Evolutionary conservation across 805 yeast species (phyloP).

Genomic region (Saturnispora quitensis): DNA sequence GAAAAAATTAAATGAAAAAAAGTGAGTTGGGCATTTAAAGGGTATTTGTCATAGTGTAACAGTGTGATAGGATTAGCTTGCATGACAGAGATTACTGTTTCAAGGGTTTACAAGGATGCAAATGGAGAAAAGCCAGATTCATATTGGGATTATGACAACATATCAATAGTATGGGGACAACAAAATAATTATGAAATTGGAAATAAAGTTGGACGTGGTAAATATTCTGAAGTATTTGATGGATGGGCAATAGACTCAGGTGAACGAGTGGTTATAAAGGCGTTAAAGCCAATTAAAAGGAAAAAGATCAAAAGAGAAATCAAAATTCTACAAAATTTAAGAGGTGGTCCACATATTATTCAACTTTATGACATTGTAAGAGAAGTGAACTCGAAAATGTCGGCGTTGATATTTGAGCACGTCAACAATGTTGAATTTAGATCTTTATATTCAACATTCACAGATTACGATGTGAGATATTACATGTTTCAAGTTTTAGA

Average conservation of each 20-base stretch:
- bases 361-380: conserved; percentile 72
- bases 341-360: conserved; percentile 78
- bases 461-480: conserved; percentile 67
- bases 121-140: conserved; percentile 57
- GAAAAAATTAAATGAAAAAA: background rate
- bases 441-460: conserved; percentile 67
- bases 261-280: conserved; percentile 71
- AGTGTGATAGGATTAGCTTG: background rate
- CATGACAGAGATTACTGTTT: conserved; percentile 14
- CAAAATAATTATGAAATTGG: conserved; percentile 54
- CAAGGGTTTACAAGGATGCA: conserved; percentile 66
- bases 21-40: background rate
- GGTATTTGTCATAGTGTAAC: background rate
- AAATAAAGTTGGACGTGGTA: conserved; percentile 83
- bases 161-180: conserved; percentile 52
- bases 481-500: conserved; percentile 73
- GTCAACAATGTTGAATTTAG: conserved; percentile 80
- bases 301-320: conserved; percentile 89
- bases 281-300: conserved; percentile 84
- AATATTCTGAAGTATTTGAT: conserved; percentile 90
- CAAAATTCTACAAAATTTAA: conserved; percentile 73
- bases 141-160: conserved; percentile 82
- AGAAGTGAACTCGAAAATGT: conserved; percentile 72
- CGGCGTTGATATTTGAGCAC: conserved; percentile 80
- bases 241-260: conserved; percentile 64